A percentile compares a stretch with the other conserved stretches of the same genome.
Conservation (phyloP, 805 yeast species). For the Candida boidinii region DNA sequence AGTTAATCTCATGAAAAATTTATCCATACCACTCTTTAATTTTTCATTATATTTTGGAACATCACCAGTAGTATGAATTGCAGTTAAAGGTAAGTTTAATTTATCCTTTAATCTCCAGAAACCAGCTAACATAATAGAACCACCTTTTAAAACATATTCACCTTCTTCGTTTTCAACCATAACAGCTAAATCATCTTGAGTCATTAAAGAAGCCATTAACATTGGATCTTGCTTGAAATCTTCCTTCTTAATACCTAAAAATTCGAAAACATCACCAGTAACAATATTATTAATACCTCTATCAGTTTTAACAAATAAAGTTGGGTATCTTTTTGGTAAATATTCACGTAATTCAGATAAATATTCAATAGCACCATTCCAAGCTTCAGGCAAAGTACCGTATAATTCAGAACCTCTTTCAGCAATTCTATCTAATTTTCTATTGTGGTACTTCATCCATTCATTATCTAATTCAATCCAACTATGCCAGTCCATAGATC, state of each 20-base stretch:
- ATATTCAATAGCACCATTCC: conserved; percentile 47
- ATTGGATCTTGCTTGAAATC: conserved; percentile 45
- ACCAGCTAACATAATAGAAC: conserved; percentile 57
- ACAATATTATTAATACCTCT: conserved; percentile 41
- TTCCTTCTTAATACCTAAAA: conserved; percentile 16
- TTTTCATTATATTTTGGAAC: conserved; percentile 58
- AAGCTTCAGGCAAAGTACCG: conserved; percentile 43
- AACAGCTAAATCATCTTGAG: conserved; percentile 62
- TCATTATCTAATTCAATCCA: conserved; percentile 68
- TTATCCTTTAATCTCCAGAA: conserved; percentile 65
- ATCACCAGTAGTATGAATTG: conserved; percentile 58
- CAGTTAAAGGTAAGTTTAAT: conserved; percentile 41
- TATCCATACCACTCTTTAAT: conserved; percentile 56
- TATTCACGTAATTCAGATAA: conserved; percentile 43
- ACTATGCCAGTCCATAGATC: conserved; percentile 48
- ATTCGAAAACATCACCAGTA: conserved; percentile 44
- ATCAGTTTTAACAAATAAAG: conserved; percentile 35
- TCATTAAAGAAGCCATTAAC: conserved; percentile 45
- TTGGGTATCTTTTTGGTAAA: conserved; percentile 52
- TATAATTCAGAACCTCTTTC: conserved; percentile 38
- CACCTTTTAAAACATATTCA: conserved; percentile 47
- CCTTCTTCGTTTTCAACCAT: conserved; percentile 56
- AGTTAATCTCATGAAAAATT: conserved; percentile 48
- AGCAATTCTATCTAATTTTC: conserved; percentile 40
- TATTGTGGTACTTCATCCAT: conserved; percentile 47